Base-by-base conservation (phyloP, 2,329 filamentous ascomycete genomes). In the Hypoxylon rubiginosum region DNA sequence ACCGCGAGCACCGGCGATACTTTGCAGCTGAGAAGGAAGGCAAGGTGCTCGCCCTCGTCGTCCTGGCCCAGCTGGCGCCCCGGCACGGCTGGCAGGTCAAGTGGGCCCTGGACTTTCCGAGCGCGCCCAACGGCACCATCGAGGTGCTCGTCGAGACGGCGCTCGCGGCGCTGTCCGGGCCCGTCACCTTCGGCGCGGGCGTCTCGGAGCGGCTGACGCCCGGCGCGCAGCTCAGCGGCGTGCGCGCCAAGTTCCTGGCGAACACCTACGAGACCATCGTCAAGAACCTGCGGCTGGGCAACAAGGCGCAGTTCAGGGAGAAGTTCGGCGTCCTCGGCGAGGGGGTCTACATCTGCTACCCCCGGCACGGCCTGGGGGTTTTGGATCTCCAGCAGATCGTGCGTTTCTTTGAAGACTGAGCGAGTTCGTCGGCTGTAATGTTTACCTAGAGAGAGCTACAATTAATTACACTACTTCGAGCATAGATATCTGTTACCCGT, bases 51-150 rank as follows among this genome's bases (percentile, higher is more conserved):
- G 90, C 91, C 39, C 86, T 97, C 64, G 91, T 95, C 11, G 90
- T 95, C 6, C 84, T 97, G 72, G 92, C 92, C 53, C 91, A 93
- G 78, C 87, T 97, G 28, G 88, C 91, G 2, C 92, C 93, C 1
- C 84, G 88, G 28, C 88, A 97, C 77, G 94, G 94, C 58, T 97
- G 93, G 89, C 94, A 97, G 82, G 90, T 97, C 77, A 97, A 97
- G 82, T 97, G 95, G 84, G 92, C 92, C 15, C 88, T 97, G 58
- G 93, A 97, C 79, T 97, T 97, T 84, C 94, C 94, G 0, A 88
- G 88, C 28, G 88, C 94, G 0, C 92, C 94, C 13, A 92, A 89
- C 51, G 94, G 94, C 50, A 90, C 92, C 36, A 97, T 97, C 68
- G 94, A 97, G 81, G 86, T 91, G 45, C 86, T 96, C 43, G 91